Base-by-base conservation (phyloP, 805 yeast species). In the Pichia cabralensis region DNA sequence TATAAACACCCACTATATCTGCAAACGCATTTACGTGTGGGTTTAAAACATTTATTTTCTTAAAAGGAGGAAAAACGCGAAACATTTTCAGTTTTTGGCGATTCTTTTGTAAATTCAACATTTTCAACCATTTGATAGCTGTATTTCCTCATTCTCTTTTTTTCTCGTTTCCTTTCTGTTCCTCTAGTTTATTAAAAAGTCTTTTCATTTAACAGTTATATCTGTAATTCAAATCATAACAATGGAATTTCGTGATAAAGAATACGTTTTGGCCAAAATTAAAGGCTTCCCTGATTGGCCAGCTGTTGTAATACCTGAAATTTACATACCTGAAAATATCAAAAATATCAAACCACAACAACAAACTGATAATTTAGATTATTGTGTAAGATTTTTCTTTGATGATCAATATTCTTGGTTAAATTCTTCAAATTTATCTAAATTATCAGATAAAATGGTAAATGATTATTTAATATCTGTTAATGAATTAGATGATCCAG, bases 231-330 rank as follows among this genome's bases (percentile, higher is more conserved):
- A 8, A 30, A 23, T 30, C 38, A 13, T 25, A 29, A n/a, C 33
- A 34, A 64, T 55, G n/a, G n/a, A n/a, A n/a, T n/a, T n/a, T n/a
- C n/a, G n/a, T n/a, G n/a, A n/a, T n/a, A n/a, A n/a, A n/a, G n/a
- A n/a, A n/a, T n/a, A 74, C 5, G 81, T 84, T 1, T 63, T 84
- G 17, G 92, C 92, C 7, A 84, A 84, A 55, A 75, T 84, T 31
- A 84, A 82, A 49, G 94, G 94, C 8, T 84, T 76, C 51, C 82
- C 94, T 3, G 80, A 88, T 27, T 84, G 95, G 95, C 95, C 95
- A 0, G 86, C 88, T 3, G 76, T 83, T 74, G 75, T 82, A 4
- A 67, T 83, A 4, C 78, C 76, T 2, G 69, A 62, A 39, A 64
- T 67, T 13, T 55, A 71, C 7, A 62, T 83, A 6, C 92, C 94